Evolutionary conservation across 495 filamentous ascomycete species (phyloP), one percentile per base, ranked within the genome.

Genomic region (Parmelia sp.): DNA sequence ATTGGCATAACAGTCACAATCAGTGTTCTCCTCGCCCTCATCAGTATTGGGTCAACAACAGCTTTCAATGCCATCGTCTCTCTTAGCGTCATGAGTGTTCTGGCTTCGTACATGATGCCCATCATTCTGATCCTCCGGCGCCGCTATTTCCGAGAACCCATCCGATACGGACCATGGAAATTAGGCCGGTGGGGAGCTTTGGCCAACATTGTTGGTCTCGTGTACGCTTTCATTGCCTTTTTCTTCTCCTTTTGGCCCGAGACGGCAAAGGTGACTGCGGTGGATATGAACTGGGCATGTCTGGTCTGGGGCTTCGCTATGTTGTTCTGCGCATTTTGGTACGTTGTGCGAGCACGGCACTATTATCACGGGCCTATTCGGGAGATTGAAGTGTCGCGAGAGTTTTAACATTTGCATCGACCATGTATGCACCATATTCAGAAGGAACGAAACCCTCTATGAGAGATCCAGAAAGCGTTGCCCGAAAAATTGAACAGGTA

Each of bases 11-110:
- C 77, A 7, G 74, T 77, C 64, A 62, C 69, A 25, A 71, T 83
- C 47, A 78, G 78, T 4, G 65, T 76, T 9, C 71, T 66, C 7
- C 45, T 66, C 31, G 65, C 45, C 7, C 71, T 83, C 36, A 82
- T 85, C 67, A 81, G 79, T 67, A 76, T 85, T 47, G 81, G 78
- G 25, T 79, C 75, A 2, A 62, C 71, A 4, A 72, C 75, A 1
- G 82, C 79, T n/a, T 80, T 83, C 68, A 78, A 79, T 66, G 75
- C 75, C 27, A 72, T 84, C 44, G 68, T 74, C 29, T 81, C 80
- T 1, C 71, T 79, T 9, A 65, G 70, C 15, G 65, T 74, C 37
- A 69, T 61, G 27, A 66, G 72, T 21, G 69, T 78, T 2, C 68
- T 74, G 27, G 68, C 71, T 23, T 72, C 76, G 7, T 78, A 80